Conservation (phyloP, 163 green algal genomes). For the Chlamydomonas reinhardtii region DNA sequence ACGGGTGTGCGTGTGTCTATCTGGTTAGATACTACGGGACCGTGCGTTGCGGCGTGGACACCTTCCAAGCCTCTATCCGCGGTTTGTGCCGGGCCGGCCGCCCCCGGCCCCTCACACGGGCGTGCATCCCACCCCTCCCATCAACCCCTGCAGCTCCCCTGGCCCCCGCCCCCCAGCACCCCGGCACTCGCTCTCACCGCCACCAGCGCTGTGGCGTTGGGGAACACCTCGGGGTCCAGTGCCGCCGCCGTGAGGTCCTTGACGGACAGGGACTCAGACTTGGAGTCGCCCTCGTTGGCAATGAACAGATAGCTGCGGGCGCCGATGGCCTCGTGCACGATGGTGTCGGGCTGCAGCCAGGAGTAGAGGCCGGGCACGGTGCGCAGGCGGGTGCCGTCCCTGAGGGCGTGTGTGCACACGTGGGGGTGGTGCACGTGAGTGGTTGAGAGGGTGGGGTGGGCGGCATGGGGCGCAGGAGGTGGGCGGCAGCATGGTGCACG, state of each 20-base stretch:
- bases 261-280: conserved; percentile 41
- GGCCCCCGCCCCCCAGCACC: no score
- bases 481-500: no score
- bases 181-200: not conserved
- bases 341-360: conserved; percentile 51
- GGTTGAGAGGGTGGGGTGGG: not conserved
- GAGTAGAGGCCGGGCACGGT: not conserved
- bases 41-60: no score
- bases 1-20: no score
- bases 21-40: no score
- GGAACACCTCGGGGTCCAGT: conserved; percentile 36
- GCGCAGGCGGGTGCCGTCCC: conserved; percentile 23
- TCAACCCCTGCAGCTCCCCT: no score
- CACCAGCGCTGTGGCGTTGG: not conserved
- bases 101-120: no score
- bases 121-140: no score
- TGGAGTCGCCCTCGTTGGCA: conserved; percentile 55
- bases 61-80: no score
- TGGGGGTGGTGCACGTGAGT: no score
- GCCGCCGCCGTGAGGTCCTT: conserved; percentile 8
- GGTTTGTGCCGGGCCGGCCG: no score
- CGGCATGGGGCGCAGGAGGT: no score
- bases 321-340: conserved; percentile 24
- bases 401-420: not conserved
- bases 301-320: conserved; percentile 28